Evolutionary conservation across 345 rosid species (phyloP), one percentile per base, ranked within the genome.

Genomic region (Populus deltoides): DNA sequence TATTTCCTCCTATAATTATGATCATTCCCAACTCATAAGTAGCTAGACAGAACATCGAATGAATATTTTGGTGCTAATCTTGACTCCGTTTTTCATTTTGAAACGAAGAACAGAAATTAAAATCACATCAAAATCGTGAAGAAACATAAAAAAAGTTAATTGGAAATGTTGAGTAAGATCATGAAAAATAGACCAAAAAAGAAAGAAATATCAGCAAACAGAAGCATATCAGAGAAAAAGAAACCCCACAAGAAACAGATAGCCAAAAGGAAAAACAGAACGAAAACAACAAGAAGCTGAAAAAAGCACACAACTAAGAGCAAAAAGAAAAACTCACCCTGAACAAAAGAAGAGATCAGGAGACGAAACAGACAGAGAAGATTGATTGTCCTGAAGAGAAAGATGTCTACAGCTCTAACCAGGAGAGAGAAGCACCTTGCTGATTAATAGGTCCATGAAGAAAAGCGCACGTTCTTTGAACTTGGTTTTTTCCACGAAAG

Each of bases 361-460:
- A 59, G 45, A 24, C 24, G 15, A n/a, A 24, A 8, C 65, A 10
- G 65, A 4, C 51, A 47, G 18, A 45, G 17, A n/a, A 10, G 45
- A 41, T 41, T 10, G 29, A 1, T 9, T 24, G n/a, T n/a, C 13
- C 63, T 5, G 55, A 66, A 79, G 38, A 62, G 38, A 22, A 15
- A 12, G 39, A 73, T 8, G 29, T 10, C 12, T 27, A 25, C 18
- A 7, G 2, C 10, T 29, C 33, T 4, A 3, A 24, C 2, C 24
- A 18, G 22, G 5, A 6, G 38, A 20, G 12, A 25, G 29, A 7
- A 18, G 59, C 29, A 17, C 65, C 24, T 57, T 8, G 63, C 63
- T 22, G 17, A 20, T 49, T n/a, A 22, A 35, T 25, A 20, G 61
- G 84, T 83, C 86, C 41, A 80, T 11, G 76, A 63, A 67, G 43